These are phyloP conservation scores for Epichloe baconii DNA, from an alignment of 2,329 filamentous ascomycete species.

Conservation along the genomic window DNA sequence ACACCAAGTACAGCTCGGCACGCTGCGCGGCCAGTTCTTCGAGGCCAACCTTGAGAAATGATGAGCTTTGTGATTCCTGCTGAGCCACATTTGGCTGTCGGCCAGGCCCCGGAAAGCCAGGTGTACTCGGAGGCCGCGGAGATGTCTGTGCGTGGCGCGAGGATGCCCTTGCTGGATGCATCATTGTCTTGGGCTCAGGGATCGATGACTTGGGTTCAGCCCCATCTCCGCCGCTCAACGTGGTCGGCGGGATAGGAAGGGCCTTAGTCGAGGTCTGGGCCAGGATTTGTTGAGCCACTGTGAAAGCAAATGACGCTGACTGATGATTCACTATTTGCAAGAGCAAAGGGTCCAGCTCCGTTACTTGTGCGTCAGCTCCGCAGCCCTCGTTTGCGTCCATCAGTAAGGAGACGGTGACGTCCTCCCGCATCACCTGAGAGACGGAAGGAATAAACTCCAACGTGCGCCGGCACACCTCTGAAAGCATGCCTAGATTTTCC, in stretches of 20 bases:
- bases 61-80: constrained; percentile 26
- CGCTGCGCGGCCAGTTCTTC: constrained; percentile 73
- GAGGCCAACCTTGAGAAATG: constrained; percentile 50
- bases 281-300: constrained; percentile 62
- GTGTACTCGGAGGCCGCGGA: constrained; percentile 30
- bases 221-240: constrained; percentile 30
- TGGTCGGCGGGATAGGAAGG: constrained; percentile 51
- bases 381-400: constrained; percentile 25
- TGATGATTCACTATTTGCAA: constrained; percentile 55
- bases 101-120: constrained; percentile 39
- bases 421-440: constrained; percentile 65
- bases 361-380: constrained; percentile 16
- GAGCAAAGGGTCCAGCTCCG: constrained; percentile 22
- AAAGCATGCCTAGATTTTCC: constrained; percentile 68
- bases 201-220: constrained; percentile 50
- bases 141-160: constrained; percentile 38
- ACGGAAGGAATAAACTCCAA: constrained; percentile 74
- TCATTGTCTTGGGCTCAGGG: constrained; percentile 56
- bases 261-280: constrained; percentile 60
- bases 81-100: constrained; percentile 25
- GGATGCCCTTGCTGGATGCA: constrained; percentile 52
- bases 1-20: constrained; percentile 70
- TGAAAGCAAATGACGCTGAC: constrained; percentile 66
- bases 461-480: constrained; percentile 72
- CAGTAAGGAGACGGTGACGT: constrained; percentile 51